These are phyloP conservation scores for Phytophthora rubi DNA, from an alignment of 352 stramenopile genomes.

Conservation along the genomic window DNA sequence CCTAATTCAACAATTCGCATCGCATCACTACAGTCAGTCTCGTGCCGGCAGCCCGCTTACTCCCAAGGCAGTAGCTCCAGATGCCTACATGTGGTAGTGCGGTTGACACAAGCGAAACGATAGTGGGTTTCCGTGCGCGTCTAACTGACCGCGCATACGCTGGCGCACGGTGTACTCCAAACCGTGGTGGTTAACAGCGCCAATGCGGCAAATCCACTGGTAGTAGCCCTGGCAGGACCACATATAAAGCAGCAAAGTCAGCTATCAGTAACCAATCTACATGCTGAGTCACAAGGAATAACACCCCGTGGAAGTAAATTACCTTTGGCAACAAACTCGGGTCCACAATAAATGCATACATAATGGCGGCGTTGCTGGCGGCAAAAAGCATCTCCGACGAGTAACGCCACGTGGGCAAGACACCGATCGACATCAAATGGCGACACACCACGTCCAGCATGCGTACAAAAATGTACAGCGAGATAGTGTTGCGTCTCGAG, in stretches of 20 bases:
- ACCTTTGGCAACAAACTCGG: constrained; percentile 79
- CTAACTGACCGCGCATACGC: constrained; percentile 55
- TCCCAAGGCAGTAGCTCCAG: background rate
- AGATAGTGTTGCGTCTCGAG: constrained; percentile 68
- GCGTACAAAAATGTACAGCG: constrained; percentile 87
- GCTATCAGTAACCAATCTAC: background rate
- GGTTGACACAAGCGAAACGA: constrained; percentile 81
- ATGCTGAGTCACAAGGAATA: background rate
- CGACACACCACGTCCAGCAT: constrained; percentile 86
- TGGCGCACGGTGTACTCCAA: constrained; percentile 75
- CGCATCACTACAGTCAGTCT: background rate
- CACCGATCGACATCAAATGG: constrained; percentile 60
- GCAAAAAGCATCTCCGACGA: constrained; percentile 80
- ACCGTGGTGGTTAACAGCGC: constrained; percentile 73
- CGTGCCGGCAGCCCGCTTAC: background rate
- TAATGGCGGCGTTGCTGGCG: constrained; percentile 78
- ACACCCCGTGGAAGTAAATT: background rate
- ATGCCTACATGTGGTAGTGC: constrained; percentile 83
- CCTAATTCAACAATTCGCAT: constrained; percentile 32
- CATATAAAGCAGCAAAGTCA: background rate
- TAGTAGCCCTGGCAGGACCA: constrained; percentile 67
- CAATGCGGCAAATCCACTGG: constrained; percentile 83
- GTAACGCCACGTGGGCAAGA: constrained; percentile 65
- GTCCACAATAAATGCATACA: constrained; percentile 81
- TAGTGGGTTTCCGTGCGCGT: constrained; percentile 43